Evolutionary conservation across 176 grass and related monocot species (phyloP), one percentile per base, ranked within the genome.

Genomic region (Phoenix dactylifera): DNA sequence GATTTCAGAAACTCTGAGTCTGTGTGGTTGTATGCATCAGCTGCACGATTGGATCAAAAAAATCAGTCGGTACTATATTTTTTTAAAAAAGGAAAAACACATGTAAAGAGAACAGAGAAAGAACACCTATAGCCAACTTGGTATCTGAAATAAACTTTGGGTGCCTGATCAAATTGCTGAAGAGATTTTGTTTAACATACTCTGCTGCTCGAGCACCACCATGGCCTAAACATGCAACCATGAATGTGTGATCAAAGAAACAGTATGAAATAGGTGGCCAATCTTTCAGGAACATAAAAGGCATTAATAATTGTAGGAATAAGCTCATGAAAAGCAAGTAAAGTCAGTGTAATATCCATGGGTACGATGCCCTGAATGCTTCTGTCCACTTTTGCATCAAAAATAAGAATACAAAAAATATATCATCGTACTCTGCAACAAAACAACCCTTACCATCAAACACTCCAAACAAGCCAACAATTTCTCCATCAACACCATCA

Each of bases 131-230:
- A 22, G 90, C 90, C 7, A 81, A 86, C 63, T 86, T 95, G 73
- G 85, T 89, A 49, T 95, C 90, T 2, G 53, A 89, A n/a, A 80
- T 81, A 55, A 95, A 85, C 57, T 89, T 95, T 0, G 90, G 82
- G 26, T 95, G 82, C 51, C 72, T 89, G 65, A 89, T 86, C 19
- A 95, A 52, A 69, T 95, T 95, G 52, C 79, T 86, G 73, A 89
- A 95, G 6, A 95, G 90, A 49, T 95, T 76, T 16, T 83, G 72
- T 70, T 95, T 89, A 7, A 95, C 90, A 51, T 78, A 95, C 54
- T 95, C 90, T 18, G 90, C 90, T 49, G 90, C 90, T 58, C 82
- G 79, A 75, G 79, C 72, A 62, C 90, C 90, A 57, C 90, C 90
- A 28, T 95, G 90, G 56, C 90, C 90, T 95, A 71, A 55, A 28